These are phyloP conservation scores for Hypoxylon perforatum DNA, from an alignment of 495 filamentous ascomycete species.

Conservation along the genomic window DNA sequence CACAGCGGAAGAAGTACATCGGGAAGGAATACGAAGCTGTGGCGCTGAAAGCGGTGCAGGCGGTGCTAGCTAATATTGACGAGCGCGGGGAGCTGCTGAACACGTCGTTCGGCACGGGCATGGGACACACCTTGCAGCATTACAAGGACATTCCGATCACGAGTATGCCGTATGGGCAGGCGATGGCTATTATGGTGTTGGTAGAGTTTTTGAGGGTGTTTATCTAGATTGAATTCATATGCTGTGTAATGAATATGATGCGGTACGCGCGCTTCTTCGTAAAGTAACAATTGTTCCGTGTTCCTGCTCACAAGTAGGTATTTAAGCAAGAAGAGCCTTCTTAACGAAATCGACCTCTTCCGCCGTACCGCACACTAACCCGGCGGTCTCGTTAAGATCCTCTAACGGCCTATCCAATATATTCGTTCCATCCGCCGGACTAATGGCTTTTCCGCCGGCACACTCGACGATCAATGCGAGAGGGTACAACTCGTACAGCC, in stretches of 20 bases:
- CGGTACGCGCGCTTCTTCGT: not conserved
- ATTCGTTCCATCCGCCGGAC: slow-evolving; percentile 50
- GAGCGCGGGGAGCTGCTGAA: slow-evolving; percentile 71
- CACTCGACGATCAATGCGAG: slow-evolving; percentile 64
- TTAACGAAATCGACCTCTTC: slow-evolving; percentile 57
- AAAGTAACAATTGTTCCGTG: not conserved
- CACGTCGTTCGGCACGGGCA: slow-evolving; percentile 78
- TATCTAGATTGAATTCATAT: slow-evolving; percentile 46
- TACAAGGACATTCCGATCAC: slow-evolving; percentile 76
- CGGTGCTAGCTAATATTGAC: slow-evolving; percentile 69
- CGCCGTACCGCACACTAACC: slow-evolving; percentile 59
- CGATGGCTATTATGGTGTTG: slow-evolving; percentile 79
- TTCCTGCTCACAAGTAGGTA: not conserved
- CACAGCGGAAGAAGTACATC: slow-evolving; percentile 73
- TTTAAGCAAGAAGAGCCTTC: slow-evolving; percentile 31
- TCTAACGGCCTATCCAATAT: slow-evolving; percentile 51
- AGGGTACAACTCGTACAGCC: slow-evolving; percentile 62
- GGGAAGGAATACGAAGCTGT: slow-evolving; percentile 54
- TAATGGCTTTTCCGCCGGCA: slow-evolving; percentile 59
- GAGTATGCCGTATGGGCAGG: slow-evolving; percentile 81
- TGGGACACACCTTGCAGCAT: slow-evolving; percentile 73
- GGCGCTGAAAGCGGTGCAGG: slow-evolving; percentile 69
- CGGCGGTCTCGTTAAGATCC: slow-evolving; percentile 58
- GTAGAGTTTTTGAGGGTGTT: slow-evolving; percentile 72
- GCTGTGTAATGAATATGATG: not conserved